Evolutionary conservation across 192 early-diverging fungal species (phyloP).

Genomic region (Geosiphon pyriformis): DNA sequence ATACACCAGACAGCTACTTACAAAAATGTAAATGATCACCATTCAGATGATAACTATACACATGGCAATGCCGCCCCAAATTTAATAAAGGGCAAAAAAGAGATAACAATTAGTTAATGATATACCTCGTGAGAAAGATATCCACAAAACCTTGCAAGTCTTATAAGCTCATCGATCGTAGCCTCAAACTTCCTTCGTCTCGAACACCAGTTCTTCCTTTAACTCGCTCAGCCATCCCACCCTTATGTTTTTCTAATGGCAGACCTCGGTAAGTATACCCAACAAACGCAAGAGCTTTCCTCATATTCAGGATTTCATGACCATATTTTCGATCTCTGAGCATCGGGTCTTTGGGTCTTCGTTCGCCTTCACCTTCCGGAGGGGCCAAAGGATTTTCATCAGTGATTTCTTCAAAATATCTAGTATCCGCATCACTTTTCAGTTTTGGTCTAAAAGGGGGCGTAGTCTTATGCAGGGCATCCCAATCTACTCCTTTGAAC

Average conservation of each 20-base stretch:
- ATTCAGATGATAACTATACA: too few species aligned
- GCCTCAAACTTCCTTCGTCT: conserved; percentile 4
- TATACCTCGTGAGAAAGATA: too few species aligned
- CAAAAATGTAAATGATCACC: too few species aligned
- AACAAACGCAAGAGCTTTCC: conserved; percentile 58
- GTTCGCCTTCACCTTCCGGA: conserved; percentile 39
- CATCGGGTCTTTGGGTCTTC: conserved; percentile 36
- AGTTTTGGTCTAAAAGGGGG: conserved; percentile 81
- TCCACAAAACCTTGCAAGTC: too few species aligned
- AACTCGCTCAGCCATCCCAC: conserved; percentile 28
- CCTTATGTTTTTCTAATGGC: conserved; percentile 36
- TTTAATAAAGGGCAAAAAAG: too few species aligned
- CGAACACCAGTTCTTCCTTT: conserved; percentile 28
- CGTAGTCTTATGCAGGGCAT: conserved; percentile 46
- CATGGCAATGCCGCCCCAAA: too few species aligned
- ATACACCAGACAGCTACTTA: too few species aligned
- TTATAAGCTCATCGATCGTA: conserved; percentile 21
- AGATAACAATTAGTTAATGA: too few species aligned
- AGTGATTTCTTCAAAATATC: conserved; percentile 78
- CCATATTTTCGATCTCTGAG: conserved; percentile 43
- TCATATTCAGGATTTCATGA: conserved; percentile 49
- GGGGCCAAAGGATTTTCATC: conserved; percentile 41
- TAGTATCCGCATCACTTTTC: conserved; percentile 74
- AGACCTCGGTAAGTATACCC: conserved; percentile 51
- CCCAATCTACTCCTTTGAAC: conserved; percentile 74